Evolutionary conservation across 208 protist genomes (phyloP), one percentile per base, ranked within the genome.

Genomic region (Crithidia bombi): DNA sequence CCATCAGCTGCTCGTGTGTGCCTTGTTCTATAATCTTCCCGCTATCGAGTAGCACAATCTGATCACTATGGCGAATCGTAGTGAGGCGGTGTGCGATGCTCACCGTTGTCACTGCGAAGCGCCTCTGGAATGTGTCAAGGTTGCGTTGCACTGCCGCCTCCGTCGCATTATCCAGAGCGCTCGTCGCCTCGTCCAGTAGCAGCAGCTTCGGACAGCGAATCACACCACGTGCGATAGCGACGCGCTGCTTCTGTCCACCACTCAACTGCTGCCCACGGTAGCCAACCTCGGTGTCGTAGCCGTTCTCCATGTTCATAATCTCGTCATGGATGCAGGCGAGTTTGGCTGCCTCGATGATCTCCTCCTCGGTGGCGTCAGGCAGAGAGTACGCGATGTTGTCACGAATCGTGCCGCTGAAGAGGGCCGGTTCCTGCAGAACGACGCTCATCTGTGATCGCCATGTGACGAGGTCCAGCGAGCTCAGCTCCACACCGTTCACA

Each of bases 11-110:
- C 12, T 95, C 86, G 58, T 96, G 91, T 30, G 57, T 87, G 25
- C 82, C 85, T 41, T 82, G 75, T 65, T 93, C 91, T 49, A 94
- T 82, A 47, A 94, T 89, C 35, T 85, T 66, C n/a, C 86, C 91
- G 43, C 66, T 63, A 64, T 95, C 86, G 21, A 95, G 73, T 0
- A 92, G 62, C 30, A 89, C 73, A 50, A 93, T 93, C 64, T 89
- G 77, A 41, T 95, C 82, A 57, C 82, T 78, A 61, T 91, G 54
- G 25, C 78, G 82, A 46, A 96, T 90, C 25, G 89, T 96, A 5
- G 89, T 89, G 46, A 96, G 81, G 43, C 91, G 86, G 68, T 96
- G 91, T 0, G 91, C 91, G 33, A 96, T 92, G 78, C 83, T 86
- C 35, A 96, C 75, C 30, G 75, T 83, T 21, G 91, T 96, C 23